Evolutionary conservation across 2,329 filamentous ascomycete species (phyloP), one percentile per base, ranked within the genome.

Genomic region (Aureobasidium zeae): DNA sequence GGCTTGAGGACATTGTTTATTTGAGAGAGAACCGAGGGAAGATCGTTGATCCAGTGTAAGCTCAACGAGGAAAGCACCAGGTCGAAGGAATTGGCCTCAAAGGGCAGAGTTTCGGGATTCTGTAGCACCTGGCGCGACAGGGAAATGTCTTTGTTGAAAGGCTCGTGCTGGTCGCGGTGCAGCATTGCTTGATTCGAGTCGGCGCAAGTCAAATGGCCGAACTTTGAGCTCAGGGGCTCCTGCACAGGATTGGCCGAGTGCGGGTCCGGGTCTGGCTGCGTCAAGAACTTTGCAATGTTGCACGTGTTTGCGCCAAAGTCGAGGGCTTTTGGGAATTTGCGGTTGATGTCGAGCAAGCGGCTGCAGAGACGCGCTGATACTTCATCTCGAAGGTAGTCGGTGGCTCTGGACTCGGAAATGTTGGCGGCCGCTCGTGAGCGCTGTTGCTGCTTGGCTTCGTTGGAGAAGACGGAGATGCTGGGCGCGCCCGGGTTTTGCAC

Each of bases 1-100:
- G 89, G 87, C 63, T 93, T 94, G 19, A 98, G 73, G 24, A 93
- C 70, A 51, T 76, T 74, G 68, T 94, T 94, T 59, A 95, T 82
- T 58, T 94, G 86, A 1, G 79, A 72, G 2, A 98, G 73, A 9
- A 93, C 70, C 1, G 83, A 84, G 0, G 91, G 91, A 4, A 98
- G 76, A 62, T 98, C 86, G 61, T 98, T 98, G 70, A 95, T 83
- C 91, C 91, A 98, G 65, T 98, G 91, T 60, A 98, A 71, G 46
- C 83, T 88, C 47, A 94, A 68, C 45, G 83, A 94, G 59, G 86
- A 94, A 49, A 98, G 69, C 9, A 95, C 85, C 5, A 94, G 78
- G 60, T 96, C 88, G 61, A 95, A 96, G 3, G 81, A 78, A 51
- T 79, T 75, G 4, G 83, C 68, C 35, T 76, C 76, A 60, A 81